Base-by-base conservation (phyloP, 768 basidiomycete genomes). In the Stropharia rugosoannulata region DNA sequence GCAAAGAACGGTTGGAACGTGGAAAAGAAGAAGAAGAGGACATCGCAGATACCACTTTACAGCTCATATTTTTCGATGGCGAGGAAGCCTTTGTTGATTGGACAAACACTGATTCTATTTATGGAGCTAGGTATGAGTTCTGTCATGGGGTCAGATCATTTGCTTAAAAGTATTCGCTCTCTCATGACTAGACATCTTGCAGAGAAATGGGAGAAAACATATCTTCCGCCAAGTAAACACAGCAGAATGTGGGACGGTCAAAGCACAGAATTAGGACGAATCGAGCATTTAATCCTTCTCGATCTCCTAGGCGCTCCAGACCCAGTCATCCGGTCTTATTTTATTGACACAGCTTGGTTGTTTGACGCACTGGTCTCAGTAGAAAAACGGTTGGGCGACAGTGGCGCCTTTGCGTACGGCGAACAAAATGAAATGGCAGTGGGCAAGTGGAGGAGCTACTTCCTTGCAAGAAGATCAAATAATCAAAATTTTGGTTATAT, bases 1-100 rank as follows among this genome's bases (percentile, higher is more conserved):
- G 88, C 19, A 73, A 79, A 42, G 73, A 79, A 52, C 77, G 82
- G 29, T 59, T 89, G 5, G 79, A 83, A 29, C 76, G 77, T 2
- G 86, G 75, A 0, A 66, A 75, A 13, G 84, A 84, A 51, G 84
- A 86, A 11, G 85, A 86, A n/a, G 91, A 92, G 41, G 89, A 93
- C 51, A 73, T 86, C 12, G 83, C 83, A 0, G 89, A 91, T 54
- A 93, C 90, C 16, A 96, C 95, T 3, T 71, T 99, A 8, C 94
- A 97, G 67, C 75, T 98, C 8, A 79, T 99, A 9, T 96, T 98
- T 68, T 96, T 99, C 56, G 97, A 99, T 64, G 97, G 97, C 2
- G 97, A 99, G 71, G 97, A 98, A 70, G 97, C 97, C 0, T 98
- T 96, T 70, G 78, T 84, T 45, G 77, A 82, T 25, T 99, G 96